Conservation (phyloP, 2,329 filamentous ascomycete genomes). For the Parastagonospora nodorum region DNA sequence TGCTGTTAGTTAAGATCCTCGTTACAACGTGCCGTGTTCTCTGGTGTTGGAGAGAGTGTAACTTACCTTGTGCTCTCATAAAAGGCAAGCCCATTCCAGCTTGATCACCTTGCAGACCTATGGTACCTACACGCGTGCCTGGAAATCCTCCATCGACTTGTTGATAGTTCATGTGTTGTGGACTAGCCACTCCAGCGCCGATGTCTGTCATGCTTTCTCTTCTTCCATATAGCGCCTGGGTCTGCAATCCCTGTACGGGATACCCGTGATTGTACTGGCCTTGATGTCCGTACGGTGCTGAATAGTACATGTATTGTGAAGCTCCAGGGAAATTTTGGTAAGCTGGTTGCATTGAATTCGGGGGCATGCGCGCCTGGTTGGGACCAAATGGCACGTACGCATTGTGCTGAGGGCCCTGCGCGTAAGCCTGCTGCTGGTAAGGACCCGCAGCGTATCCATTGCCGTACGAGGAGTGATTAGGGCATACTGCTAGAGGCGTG, state of each 20-base stretch:
- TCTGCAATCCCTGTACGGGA: constrained; percentile 27
- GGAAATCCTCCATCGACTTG: constrained; percentile 26
- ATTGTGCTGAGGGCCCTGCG: constrained; percentile 28
- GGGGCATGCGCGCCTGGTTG: constrained; percentile 31
- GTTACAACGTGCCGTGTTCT: background rate
- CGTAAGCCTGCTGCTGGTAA: constrained; percentile 32
- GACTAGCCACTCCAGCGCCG: constrained; percentile 19
- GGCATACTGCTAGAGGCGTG: constrained; percentile 26
- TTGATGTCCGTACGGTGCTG: constrained; percentile 38
- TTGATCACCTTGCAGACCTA: constrained; percentile 20
- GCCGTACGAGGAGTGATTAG: constrained; percentile 33
- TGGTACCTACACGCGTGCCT: constrained; percentile 16
- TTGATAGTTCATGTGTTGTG: constrained; percentile 24
- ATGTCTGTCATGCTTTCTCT: constrained; percentile 30
- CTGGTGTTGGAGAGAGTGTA: background rate
- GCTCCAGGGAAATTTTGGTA: constrained; percentile 40
- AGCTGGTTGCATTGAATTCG: constrained; percentile 26
- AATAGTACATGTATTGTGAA: constrained; percentile 44
- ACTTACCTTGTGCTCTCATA: constrained; percentile 28
- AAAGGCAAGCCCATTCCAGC: constrained; percentile 20
- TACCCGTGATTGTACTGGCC: constrained; percentile 34
- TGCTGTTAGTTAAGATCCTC: background rate
- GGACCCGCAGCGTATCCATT: constrained; percentile 30
- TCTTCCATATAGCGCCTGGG: constrained; percentile 36
- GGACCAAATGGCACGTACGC: constrained; percentile 29